Conservation (phyloP, 805 yeast genomes). For the Tetrapisispora pingtungensis region DNA sequence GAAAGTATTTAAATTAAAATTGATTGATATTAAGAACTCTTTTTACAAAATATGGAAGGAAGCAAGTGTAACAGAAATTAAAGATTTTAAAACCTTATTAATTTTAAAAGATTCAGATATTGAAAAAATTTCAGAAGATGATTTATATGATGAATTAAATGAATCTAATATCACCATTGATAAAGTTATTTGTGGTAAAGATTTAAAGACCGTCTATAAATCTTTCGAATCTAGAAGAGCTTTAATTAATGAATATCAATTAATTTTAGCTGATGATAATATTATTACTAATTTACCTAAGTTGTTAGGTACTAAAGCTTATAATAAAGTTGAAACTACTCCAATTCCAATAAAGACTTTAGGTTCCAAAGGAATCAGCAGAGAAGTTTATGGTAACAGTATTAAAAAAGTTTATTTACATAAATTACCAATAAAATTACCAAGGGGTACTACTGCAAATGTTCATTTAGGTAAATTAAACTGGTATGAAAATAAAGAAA, state of each 20-base stretch:
- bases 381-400: slow-evolving; percentile 46
- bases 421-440: slow-evolving; percentile 54
- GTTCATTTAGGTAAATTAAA: slow-evolving; percentile 54
- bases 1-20: slow-evolving; percentile 49
- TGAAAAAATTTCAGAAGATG: slow-evolving; percentile 29
- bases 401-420: slow-evolving; percentile 43
- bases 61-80: slow-evolving; percentile 22
- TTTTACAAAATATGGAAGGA: slow-evolving; percentile 24
- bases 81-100: slow-evolving; percentile 31
- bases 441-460: slow-evolving; percentile 61
- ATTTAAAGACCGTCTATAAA: slow-evolving; percentile 76
- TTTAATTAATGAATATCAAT: slow-evolving; percentile 54
- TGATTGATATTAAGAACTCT: slow-evolving; percentile 33
- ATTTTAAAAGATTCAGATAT: slow-evolving; percentile 34
- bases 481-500: slow-evolving; percentile 29
- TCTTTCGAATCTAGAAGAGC: slow-evolving; percentile 82
- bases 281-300: slow-evolving; percentile 73
- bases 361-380: slow-evolving; percentile 27
- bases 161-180: slow-evolving; percentile 25
- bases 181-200: slow-evolving; percentile 58
- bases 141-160: slow-evolving; percentile 62
- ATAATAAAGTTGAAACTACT: slow-evolving; percentile 51
- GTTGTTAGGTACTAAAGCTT: slow-evolving; percentile 76
- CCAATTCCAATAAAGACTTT: slow-evolving; percentile 56
- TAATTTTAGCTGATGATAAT: slow-evolving; percentile 79